A percentile compares a stretch with the other conserved stretches of the same genome.
Conservation (phyloP, 2,329 filamentous ascomycete species). For the Diplocarpon rosae region DNA sequence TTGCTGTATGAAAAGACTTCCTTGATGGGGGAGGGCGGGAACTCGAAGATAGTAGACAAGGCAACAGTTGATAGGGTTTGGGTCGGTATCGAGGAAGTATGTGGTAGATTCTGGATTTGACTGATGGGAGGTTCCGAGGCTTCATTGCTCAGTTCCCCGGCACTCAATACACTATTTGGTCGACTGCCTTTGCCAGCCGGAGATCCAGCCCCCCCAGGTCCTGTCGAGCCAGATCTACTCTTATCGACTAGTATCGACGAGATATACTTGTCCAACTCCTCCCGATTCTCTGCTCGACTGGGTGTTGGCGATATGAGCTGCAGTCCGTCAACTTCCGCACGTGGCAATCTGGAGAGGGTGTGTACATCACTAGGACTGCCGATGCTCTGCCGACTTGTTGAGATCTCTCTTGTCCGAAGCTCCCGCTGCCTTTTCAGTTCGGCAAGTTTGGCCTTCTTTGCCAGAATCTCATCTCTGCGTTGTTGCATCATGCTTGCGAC, state of each 20-base stretch:
- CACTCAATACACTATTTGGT: constrained; percentile 77
- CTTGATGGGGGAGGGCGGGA: constrained; percentile 60
- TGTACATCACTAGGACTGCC: constrained; percentile 62
- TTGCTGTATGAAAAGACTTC: constrained; percentile 97
- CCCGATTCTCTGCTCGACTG: constrained; percentile 54
- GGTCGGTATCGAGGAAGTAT: constrained; percentile 32
- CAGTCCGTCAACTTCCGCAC: constrained; percentile 16
- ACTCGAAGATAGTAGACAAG: constrained; percentile 70
- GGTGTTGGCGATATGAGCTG: constrained; percentile 62
- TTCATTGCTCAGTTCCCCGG: constrained; percentile 68
- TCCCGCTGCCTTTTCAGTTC: constrained; percentile 92
- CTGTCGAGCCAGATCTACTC: constrained; percentile 58
- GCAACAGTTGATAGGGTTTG: constrained; percentile 67
- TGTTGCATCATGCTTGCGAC: constrained; percentile 44
- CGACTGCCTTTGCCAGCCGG: constrained; percentile 61
- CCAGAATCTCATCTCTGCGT: constrained; percentile 89
- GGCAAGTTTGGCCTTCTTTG: constrained; percentile 92
- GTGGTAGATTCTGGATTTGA: constrained; percentile 27
- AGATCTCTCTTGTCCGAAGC: constrained; percentile 66
- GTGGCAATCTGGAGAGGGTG: constrained; percentile 20
- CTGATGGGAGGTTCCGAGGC: constrained; percentile 46
- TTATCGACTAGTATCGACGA: constrained; percentile 68
- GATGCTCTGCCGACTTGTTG: constrained; percentile 55
- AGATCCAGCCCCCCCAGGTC: constrained; percentile 52
- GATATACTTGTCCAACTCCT: constrained; percentile 78